A percentile compares a stretch with the other conserved stretches of the same genome.
Evolutionary conservation across 1,139 yeast species (phyloP).

Genomic region (Diutina pseudorugosa): DNA sequence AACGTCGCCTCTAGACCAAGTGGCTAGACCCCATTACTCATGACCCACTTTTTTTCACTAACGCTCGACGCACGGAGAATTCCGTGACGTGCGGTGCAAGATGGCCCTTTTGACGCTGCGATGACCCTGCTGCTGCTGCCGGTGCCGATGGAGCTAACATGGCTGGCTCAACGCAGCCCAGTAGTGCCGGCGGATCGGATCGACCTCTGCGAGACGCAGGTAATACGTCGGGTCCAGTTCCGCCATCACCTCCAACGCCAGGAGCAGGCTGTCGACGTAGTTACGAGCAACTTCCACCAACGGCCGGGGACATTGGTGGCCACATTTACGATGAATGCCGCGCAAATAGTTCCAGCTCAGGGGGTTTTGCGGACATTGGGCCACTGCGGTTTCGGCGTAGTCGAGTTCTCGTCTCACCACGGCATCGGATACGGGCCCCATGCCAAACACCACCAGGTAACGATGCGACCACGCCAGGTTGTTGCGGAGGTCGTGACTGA

Average conservation of each 20-base stretch:
- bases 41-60: not conserved
- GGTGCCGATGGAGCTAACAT: not conserved
- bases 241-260: conserved; percentile 58
- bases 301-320: conserved; percentile 14
- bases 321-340: conserved; percentile 40
- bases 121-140: not conserved
- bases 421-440: conserved; percentile 18
- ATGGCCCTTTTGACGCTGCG: not conserved
- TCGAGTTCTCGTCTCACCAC: conserved; percentile 12
- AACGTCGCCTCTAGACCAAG: no score
- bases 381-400: conserved; percentile 36
- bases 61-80: not conserved
- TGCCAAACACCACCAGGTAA: conserved; percentile 15
- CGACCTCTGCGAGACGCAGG: conserved; percentile 38
- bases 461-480: conserved; percentile 94
- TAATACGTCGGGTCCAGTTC: conserved; percentile 30
- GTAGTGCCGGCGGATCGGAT: conserved; percentile 56
- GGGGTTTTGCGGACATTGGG: conserved; percentile 64
- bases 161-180: conserved; percentile 33
- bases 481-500: conserved; percentile 62
- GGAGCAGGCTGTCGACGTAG: conserved; percentile 36
- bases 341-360: conserved; percentile 79
- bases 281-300: conserved; percentile 32
- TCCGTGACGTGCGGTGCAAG: not conserved
- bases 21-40: no score